phyloP scores from a whole-genome alignment of 2,329 filamentous ascomycete genomes.

The Mariannaea elegans region DNA sequence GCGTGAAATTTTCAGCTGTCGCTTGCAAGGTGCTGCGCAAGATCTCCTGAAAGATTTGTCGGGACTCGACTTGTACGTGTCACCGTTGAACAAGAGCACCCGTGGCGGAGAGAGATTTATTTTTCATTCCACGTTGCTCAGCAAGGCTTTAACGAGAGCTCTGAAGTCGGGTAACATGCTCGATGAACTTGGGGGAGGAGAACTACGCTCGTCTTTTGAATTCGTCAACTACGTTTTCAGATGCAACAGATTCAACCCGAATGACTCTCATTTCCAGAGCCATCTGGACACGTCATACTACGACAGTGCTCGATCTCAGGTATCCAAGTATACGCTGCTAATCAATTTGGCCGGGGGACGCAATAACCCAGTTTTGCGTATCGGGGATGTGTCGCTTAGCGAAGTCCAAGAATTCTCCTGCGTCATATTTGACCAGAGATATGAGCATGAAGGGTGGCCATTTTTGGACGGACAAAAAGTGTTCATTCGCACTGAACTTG shows the following conservation, averaged over 20 bases:
- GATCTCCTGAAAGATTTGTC: constrained; percentile 8
- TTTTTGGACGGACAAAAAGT: constrained; percentile 6
- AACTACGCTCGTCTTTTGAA: constrained; percentile 4
- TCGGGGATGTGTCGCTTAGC: constrained; percentile 6
- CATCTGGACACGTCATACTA: constrained; percentile 17
- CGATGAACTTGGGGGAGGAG: background rate
- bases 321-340: constrained; percentile 16
- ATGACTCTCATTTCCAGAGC: constrained; percentile 8
- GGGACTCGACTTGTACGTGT: constrained; percentile 4
- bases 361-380: background rate
- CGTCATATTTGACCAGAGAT: constrained; percentile 17
- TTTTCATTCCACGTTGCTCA: constrained; percentile 10
- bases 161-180: background rate
- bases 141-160: constrained; percentile 4
- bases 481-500: constrained; percentile 12
- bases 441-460: constrained; percentile 15
- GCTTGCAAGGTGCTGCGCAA: background rate
- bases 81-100: constrained; percentile 4
- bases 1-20: constrained; percentile 4
- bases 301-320: constrained; percentile 1
- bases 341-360: constrained; percentile 1
- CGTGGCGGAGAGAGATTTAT: constrained; percentile 15
- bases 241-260: constrained; percentile 6
- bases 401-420: constrained; percentile 7
- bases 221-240: constrained; percentile 20